These are phyloP conservation scores for Papilionanthe hybrid DNA, from an alignment of 116 monocot genomes.

Conservation along the genomic window DNA sequence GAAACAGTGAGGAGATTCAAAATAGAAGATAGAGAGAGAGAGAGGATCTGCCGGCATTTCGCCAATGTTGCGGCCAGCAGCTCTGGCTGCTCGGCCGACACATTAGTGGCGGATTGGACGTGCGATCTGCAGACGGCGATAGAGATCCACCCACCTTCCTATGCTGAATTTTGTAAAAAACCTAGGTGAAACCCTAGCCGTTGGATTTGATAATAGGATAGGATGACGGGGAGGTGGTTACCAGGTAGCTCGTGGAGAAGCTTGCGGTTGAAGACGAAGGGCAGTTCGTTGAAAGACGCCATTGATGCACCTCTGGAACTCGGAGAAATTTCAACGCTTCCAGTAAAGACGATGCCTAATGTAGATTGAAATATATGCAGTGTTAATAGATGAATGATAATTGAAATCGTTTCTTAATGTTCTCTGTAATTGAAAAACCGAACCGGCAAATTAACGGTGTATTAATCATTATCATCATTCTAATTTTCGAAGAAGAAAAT, in stretches of 20 bases:
- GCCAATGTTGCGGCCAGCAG: not conserved
- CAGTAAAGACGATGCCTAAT: not conserved
- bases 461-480: too few relatives aligned
- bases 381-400: not conserved
- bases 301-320: not conserved
- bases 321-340: not conserved
- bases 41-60: not conserved
- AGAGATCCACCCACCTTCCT: too few relatives aligned
- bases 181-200: not conserved
- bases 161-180: not conserved
- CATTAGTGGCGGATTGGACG: not conserved
- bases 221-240: not conserved
- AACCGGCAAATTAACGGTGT: too few relatives aligned
- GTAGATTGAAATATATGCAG: not conserved
- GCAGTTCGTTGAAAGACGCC: not conserved
- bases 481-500: too few relatives aligned
- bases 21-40: too few relatives aligned
- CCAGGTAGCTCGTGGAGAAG: conserved; percentile 2
- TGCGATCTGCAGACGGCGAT: not conserved
- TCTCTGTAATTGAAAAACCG: too few relatives aligned
- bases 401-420: too few relatives aligned
- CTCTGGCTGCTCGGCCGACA: not conserved
- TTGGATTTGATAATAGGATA: not conserved
- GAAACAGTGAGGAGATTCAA: not conserved
- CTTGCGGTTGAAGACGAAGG: not conserved